phyloP scores from a whole-genome alignment of 257 asterid genomes.

The Solanum lignicaule region DNA sequence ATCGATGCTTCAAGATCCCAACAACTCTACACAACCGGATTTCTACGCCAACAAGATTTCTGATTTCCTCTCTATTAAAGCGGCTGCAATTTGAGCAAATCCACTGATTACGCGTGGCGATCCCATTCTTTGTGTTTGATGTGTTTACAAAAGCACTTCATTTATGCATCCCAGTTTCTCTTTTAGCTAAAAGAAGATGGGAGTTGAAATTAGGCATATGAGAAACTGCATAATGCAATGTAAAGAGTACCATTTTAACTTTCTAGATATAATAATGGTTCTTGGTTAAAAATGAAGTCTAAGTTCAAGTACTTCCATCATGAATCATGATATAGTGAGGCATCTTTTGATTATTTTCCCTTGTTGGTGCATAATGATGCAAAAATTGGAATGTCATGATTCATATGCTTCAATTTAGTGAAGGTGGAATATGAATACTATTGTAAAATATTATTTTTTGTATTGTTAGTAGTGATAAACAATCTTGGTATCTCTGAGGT shows the following conservation, averaged over 20 bases:
- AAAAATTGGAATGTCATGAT: not conserved
- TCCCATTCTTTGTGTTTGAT: not conserved
- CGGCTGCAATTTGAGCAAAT: slow-evolving; percentile 39
- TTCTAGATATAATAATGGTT: not conserved
- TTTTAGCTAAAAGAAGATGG: not conserved
- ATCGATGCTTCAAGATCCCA: slow-evolving; percentile 69
- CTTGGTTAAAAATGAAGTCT: not conserved
- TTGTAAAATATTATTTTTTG: not conserved
- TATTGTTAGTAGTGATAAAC: not conserved
- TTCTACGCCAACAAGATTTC: slow-evolving; percentile 87
- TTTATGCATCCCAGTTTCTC: not conserved
- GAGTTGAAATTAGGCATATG: not conserved
- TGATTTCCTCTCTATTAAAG: slow-evolving; percentile 72
- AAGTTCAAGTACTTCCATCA: not conserved
- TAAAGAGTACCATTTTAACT: not conserved
- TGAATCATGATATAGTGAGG: not conserved
- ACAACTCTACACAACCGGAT: slow-evolving; percentile 73
- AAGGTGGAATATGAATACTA: not conserved
- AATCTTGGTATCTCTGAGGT: rapidly evolving
- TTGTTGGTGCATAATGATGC: not conserved
- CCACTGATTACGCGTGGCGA: not conserved
- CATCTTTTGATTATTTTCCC: not conserved
- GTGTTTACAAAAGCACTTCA: not conserved
- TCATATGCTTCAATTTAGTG: not conserved
- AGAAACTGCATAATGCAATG: not conserved